phyloP scores from a whole-genome alignment of 176 grass and related monocot species.

The Aegilops bicornis region DNA sequence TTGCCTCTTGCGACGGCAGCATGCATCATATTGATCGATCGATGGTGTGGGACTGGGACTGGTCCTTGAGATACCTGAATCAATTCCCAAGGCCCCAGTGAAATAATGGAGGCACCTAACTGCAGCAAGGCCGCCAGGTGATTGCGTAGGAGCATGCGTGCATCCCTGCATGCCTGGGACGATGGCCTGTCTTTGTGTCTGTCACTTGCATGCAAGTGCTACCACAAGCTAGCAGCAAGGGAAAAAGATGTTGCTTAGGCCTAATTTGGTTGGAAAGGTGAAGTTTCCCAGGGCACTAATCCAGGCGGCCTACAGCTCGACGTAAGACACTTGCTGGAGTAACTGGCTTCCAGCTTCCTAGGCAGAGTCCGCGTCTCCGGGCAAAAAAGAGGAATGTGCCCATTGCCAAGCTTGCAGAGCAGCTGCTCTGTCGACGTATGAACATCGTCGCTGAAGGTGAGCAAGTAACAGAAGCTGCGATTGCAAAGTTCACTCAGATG shows the following conservation, averaged over 20 bases:
- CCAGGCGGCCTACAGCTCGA: no score
- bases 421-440: no score
- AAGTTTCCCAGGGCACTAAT: no score
- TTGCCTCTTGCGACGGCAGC: slow-evolving; percentile 16
- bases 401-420: no score
- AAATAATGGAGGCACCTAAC: not conserved
- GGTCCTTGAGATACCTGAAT: slow-evolving; percentile 3
- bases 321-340: no score
- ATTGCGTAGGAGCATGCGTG: not conserved
- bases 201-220: slow-evolving; percentile 14
- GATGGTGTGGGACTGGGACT: not conserved
- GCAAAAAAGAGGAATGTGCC: no score
- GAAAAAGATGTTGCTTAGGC: not conserved
- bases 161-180: not conserved
- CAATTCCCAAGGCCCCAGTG: not conserved
- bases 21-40: not conserved
- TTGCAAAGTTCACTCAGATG: no score
- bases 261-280: no score
- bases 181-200: not conserved
- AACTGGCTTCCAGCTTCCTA: no score
- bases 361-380: no score
- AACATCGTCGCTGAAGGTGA: no score
- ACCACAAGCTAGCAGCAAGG: not conserved
- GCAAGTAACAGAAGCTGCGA: no score
- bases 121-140: not conserved